Evolutionary conservation across 2,329 filamentous ascomycete genomes (phyloP).

Genomic region (Ceratocystis ficicola): DNA sequence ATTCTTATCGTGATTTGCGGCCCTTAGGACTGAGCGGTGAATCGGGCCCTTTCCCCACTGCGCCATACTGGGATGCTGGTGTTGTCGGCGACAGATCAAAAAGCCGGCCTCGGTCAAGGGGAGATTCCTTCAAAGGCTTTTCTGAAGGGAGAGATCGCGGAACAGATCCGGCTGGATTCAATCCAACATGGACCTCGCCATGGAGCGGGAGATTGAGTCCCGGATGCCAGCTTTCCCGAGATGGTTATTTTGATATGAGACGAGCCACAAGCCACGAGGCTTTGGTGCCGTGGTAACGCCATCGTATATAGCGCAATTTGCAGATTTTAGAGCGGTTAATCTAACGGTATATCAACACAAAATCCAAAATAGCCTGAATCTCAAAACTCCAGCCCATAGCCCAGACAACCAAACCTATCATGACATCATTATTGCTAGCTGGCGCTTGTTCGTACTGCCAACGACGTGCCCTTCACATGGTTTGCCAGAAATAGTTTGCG

Average conservation of each 20-base stretch:
- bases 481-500: conserved; percentile 92
- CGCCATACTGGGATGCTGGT: neutral
- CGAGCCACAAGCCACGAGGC: conserved; percentile 17
- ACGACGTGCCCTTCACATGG: conserved; percentile 42
- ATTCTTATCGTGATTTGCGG: conserved; percentile 2
- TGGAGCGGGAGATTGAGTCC: conserved; percentile 7
- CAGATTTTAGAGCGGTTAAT: neutral
- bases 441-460: neutral
- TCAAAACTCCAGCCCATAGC: neutral
- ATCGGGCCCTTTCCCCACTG: neutral
- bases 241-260: conserved; percentile 17
- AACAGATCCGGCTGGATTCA: conserved; percentile 8
- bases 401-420: conserved; percentile 6
- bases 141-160: conserved; percentile 21
- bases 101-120: conserved; percentile 5
- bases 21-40: neutral
- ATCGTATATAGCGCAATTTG: neutral
- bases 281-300: neutral
- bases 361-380: neutral
- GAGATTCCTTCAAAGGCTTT: conserved; percentile 20
- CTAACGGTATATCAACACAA: conserved; percentile 5
- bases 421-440: conserved; percentile 14
- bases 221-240: neutral
- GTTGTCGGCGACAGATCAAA: neutral
- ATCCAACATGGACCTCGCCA: conserved; percentile 17